Conservation (phyloP, 768 basidiomycete genomes). For the Megacollybia marginata region DNA sequence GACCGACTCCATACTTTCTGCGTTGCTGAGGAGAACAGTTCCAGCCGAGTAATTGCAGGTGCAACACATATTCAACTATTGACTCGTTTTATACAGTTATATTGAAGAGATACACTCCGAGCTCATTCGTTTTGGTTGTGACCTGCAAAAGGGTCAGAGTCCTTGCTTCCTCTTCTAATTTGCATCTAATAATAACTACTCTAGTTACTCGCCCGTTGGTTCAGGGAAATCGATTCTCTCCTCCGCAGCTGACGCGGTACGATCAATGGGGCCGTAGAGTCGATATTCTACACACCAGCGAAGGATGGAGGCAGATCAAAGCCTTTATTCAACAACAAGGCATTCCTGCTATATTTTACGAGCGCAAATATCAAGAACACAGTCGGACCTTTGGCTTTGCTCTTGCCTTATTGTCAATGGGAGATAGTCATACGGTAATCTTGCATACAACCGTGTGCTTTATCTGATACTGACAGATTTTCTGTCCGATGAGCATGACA, state of each 20-base stretch:
- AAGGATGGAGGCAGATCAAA: conserved; percentile 68
- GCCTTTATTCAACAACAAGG: conserved; percentile 57
- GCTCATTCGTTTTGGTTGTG: conserved; percentile 49
- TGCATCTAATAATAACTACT: background rate
- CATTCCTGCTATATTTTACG: conserved; percentile 59
- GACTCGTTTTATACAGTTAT: background rate
- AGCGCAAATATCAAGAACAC: conserved; percentile 50
- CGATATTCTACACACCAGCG: conserved; percentile 61
- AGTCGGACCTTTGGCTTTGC: conserved; percentile 62
- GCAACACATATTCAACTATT: background rate
- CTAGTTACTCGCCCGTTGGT: conserved; percentile 48
- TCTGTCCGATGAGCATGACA: conserved; percentile 75
- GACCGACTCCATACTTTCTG: conserved; percentile 55
- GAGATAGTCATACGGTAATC: conserved; percentile 50
- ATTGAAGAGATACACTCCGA: conserved; percentile 49
- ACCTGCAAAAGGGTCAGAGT: conserved; percentile 42
- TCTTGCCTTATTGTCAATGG: conserved; percentile 54
- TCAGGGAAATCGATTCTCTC: conserved; percentile 24
- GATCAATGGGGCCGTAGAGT: conserved; percentile 66
- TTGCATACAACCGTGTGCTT: conserved; percentile 16
- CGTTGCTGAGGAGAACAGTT: conserved; percentile 48
- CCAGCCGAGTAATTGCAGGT: conserved; percentile 31
- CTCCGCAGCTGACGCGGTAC: conserved; percentile 58
- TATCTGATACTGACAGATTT: conserved; percentile 6
- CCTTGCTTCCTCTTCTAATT: background rate